Conservation (phyloP, 2,329 filamentous ascomycete species). For the Cercospora sojina region DNA sequence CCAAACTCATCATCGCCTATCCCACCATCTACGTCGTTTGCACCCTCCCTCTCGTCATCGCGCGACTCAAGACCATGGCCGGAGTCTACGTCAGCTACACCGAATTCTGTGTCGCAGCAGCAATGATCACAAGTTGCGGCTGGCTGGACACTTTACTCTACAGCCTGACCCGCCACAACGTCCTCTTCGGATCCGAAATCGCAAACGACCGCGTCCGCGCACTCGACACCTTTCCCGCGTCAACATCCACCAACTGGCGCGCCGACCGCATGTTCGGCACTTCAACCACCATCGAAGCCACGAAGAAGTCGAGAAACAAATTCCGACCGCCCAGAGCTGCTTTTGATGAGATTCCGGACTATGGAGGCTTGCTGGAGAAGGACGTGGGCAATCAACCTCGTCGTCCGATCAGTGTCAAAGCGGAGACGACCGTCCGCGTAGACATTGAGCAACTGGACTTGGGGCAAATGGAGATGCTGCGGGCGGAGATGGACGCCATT, state of each 20-base stretch:
- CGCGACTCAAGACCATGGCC: constrained; percentile 62
- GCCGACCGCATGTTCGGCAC: background rate
- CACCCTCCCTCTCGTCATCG: constrained; percentile 51
- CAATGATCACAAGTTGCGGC: constrained; percentile 58
- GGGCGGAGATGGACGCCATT: background rate
- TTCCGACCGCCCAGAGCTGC: background rate
- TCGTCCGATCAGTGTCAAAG: background rate
- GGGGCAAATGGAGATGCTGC: background rate
- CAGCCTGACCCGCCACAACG: background rate
- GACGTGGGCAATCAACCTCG: background rate
- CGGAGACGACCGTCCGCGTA: background rate
- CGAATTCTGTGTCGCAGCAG: constrained; percentile 52
- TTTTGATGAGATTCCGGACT: background rate
- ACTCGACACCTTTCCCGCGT: background rate
- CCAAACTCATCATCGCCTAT: background rate
- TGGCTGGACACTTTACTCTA: constrained; percentile 40
- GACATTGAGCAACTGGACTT: background rate
- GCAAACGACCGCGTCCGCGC: background rate
- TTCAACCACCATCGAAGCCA: background rate
- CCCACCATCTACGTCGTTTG: background rate
- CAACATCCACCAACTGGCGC: background rate
- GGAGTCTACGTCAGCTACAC: constrained; percentile 42
- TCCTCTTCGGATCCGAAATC: background rate
- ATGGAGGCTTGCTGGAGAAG: background rate
- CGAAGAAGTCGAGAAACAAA: background rate